Evolutionary conservation across 2,329 filamentous ascomycete species (phyloP).

Genomic region (Sporothrix variecibatus): DNA sequence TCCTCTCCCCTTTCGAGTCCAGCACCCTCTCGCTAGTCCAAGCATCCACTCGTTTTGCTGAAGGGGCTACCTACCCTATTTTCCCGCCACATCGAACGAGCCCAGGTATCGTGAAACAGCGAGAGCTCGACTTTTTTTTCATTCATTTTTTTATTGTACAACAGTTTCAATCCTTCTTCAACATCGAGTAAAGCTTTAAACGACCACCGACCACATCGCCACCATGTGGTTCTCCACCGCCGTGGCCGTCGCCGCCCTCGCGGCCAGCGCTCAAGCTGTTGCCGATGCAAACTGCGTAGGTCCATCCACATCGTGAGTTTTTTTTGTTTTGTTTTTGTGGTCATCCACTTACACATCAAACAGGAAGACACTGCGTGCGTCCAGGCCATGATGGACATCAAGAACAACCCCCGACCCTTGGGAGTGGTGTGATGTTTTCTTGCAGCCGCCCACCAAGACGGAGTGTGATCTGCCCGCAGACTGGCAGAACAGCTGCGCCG

Average conservation of each 20-base stretch:
- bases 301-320: background rate
- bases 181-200: background rate
- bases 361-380: constrained; percentile 29
- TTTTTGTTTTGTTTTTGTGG: background rate
- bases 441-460: constrained; percentile 6
- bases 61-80: background rate
- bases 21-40: background rate
- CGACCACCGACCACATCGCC: background rate
- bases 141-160: background rate
- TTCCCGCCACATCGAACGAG: background rate
- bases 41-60: constrained; percentile 19
- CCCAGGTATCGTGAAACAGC: background rate
- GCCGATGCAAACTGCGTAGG: background rate
- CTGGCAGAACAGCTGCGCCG: constrained; percentile 25
- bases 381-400: constrained; percentile 24
- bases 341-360: background rate
- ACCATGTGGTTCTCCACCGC: constrained; percentile 19
- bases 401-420: constrained; percentile 16
- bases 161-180: background rate
- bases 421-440: constrained; percentile 24
- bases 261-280: constrained; percentile 11
- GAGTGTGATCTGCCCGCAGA: constrained; percentile 1
- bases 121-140: background rate
- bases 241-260: constrained; percentile 15
- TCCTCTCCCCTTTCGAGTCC: background rate